phyloP scores from a whole-genome alignment of 2,329 filamentous ascomycete genomes.

The Chaetomium sp. region DNA sequence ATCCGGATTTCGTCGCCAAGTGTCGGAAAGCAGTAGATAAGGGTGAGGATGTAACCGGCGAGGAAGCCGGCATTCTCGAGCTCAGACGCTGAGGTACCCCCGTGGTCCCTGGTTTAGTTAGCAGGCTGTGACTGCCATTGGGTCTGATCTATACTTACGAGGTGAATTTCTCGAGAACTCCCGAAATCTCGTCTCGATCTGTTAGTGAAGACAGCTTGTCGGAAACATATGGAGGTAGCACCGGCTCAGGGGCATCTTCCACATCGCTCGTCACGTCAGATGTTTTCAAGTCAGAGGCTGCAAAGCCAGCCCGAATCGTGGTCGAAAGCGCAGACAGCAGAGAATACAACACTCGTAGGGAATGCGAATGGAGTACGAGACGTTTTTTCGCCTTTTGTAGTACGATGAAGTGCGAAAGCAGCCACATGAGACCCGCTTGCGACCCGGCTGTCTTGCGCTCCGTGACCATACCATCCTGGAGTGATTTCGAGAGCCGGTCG shows the following conservation, averaged over 20 bases:
- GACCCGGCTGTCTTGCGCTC: conserved; percentile 35
- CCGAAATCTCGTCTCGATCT: conserved; percentile 72
- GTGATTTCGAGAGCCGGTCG: conserved; percentile 46
- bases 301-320: conserved; percentile 53
- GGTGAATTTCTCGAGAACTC: conserved; percentile 53
- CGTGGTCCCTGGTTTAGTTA: conserved; percentile 38
- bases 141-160: conserved; percentile 38
- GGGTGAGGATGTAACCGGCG: conserved; percentile 82
- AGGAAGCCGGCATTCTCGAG: conserved; percentile 69
- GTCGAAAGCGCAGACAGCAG: conserved; percentile 55
- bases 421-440: conserved; percentile 58
- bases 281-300: conserved; percentile 32
- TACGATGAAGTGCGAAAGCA: conserved; percentile 68
- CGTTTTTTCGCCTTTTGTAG: conserved; percentile 49
- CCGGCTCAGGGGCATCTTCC: conserved; percentile 18
- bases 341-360: conserved; percentile 56
- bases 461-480: conserved; percentile 43
- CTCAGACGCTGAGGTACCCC: conserved; percentile 38
- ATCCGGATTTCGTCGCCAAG: conserved; percentile 88
- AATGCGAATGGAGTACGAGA: conserved; percentile 43
- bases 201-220: conserved; percentile 70
- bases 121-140: not conserved
- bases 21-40: conserved; percentile 81
- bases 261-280: conserved; percentile 16
- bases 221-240: conserved; percentile 60